These are phyloP conservation scores for Naganishia cerealis DNA, from an alignment of 1,284 basidiomycete species.

Conservation along the genomic window DNA sequence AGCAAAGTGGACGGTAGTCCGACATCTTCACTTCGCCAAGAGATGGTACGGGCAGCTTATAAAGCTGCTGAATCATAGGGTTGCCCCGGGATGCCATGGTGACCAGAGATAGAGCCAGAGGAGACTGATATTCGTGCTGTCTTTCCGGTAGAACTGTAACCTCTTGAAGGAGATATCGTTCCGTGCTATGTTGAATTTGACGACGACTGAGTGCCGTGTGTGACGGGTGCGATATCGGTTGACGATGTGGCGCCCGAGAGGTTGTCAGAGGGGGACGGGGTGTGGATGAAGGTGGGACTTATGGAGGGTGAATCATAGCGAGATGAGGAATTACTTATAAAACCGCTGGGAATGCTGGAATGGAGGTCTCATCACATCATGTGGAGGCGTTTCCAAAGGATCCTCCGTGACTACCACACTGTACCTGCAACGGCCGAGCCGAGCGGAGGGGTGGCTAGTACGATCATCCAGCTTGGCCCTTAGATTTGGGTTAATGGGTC, in stretches of 20 bases:
- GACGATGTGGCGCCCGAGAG: not conserved
- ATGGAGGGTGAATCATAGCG: not conserved
- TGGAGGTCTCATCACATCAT: no score
- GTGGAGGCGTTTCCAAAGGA: no score
- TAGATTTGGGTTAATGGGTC: no score
- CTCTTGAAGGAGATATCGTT: not conserved
- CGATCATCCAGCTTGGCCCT: no score
- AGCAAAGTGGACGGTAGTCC: slow-evolving; percentile 12
- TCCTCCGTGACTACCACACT: no score
- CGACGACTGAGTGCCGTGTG: not conserved
- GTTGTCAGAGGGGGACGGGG: not conserved
- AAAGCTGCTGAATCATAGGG: slow-evolving; percentile 21
- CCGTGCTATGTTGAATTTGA: not conserved
- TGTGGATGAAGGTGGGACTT: not conserved
- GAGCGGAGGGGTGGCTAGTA: no score
- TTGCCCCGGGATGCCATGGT: slow-evolving; percentile 23
- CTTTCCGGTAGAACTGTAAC: not conserved
- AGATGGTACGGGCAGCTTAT: slow-evolving; percentile 18
- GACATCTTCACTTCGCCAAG: slow-evolving; percentile 22
- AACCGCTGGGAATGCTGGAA: no score
- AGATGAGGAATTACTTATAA: no score
- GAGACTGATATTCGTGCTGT: not conserved
- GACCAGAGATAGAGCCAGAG: not conserved
- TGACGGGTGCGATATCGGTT: not conserved
- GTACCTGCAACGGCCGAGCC: no score